phyloP scores from a whole-genome alignment of 768 basidiomycete genomes.

The Megacollybia marginata region DNA sequence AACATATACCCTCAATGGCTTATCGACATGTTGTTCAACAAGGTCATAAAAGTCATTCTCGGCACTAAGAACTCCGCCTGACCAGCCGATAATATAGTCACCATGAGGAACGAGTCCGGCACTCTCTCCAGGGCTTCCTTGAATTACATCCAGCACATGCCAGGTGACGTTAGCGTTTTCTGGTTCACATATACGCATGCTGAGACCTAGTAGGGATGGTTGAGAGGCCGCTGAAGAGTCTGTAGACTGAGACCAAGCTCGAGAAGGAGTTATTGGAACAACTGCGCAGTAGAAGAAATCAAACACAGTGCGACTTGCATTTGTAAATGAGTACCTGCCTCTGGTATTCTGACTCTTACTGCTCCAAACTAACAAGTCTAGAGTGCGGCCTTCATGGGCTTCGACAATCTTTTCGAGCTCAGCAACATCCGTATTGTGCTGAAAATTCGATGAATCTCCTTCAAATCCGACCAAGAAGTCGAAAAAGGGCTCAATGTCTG shows the following conservation, averaged over 20 bases:
- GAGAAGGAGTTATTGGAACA: conserved; percentile 78
- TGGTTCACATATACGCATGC: conserved; percentile 90
- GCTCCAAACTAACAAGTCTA: conserved; percentile 79
- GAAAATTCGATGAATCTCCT: conserved; percentile 41
- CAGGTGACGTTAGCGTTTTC: conserved; percentile 81
- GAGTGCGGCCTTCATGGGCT: conserved; percentile 59
- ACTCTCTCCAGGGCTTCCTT: conserved; percentile 94
- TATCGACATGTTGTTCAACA: conserved; percentile 93
- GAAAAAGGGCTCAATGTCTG: conserved; percentile 86
- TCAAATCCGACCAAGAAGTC: conserved; percentile 94
- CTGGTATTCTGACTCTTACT: conserved; percentile 68
- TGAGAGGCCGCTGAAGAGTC: conserved; percentile 40
- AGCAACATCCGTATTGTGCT: conserved; percentile 52
- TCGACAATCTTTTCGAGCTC: conserved; percentile 80
- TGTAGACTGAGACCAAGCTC: conserved; percentile 60
- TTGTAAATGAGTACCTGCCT: conserved; percentile 34
- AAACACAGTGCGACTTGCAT: background rate
- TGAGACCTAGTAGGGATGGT: conserved; percentile 90
- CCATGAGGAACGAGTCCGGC: conserved; percentile 93
- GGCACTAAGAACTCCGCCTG: conserved; percentile 82
- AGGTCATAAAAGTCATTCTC: conserved; percentile 97
- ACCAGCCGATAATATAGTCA: conserved; percentile 82
- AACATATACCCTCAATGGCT: conserved; percentile 89
- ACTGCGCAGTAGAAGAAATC: conserved; percentile 35
- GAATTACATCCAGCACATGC: conserved; percentile 96